Evolutionary conservation across 176 grass and related monocot genomes (phyloP), one percentile per base, ranked within the genome.

Genomic region (Triticum timopheevii): DNA sequence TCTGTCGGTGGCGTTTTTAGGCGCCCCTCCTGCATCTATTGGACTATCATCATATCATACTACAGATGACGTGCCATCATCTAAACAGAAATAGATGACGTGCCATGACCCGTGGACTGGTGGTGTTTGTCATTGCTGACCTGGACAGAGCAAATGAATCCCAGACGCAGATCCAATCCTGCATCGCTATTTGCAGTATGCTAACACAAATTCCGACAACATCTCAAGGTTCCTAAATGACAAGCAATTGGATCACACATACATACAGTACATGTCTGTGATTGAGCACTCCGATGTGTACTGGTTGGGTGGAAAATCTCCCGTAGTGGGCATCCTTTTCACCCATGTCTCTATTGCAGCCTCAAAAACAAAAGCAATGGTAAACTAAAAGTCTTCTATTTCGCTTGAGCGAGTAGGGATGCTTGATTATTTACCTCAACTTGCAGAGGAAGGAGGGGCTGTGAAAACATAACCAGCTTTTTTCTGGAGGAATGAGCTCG

Each of bases 171-270:
- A 76, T 52, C 68, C 81, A 84, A 84, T 67, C 75, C 38, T n/a
- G 62, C 63, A 24, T 68, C 36, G 76, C 44, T 77, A 39, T 20
- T 84, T 79, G 49, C 59, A 42, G 72, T 19, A 27, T 64, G 82
- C 62, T 70, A 61, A 64, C 82, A 71, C 39, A 64, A 59, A 88
- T 76, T 88, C 77, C 19, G 42, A 88, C 78, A 86, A 44, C 9
- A 65, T 76, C 78, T 85, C 27, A 77, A 85, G 64, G 73, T 91
- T 85, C 86, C 86, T 64, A 72, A 72, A 65, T n/a, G 23, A 63
- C 65, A 82, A 66, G 82, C 71, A 88, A 88, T 65, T 82, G 62
- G 77, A 77, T 69, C 81, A 63, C 82, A 24, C 36, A 5, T 65
- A 20, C 33, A 61, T 47, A 36, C 35, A 36, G 49, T 47, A 73